Evolutionary conservation across 257 asterid genomes (phyloP), one percentile per base, ranked within the genome.

Genomic region (Phtheirospermum japonicum): DNA sequence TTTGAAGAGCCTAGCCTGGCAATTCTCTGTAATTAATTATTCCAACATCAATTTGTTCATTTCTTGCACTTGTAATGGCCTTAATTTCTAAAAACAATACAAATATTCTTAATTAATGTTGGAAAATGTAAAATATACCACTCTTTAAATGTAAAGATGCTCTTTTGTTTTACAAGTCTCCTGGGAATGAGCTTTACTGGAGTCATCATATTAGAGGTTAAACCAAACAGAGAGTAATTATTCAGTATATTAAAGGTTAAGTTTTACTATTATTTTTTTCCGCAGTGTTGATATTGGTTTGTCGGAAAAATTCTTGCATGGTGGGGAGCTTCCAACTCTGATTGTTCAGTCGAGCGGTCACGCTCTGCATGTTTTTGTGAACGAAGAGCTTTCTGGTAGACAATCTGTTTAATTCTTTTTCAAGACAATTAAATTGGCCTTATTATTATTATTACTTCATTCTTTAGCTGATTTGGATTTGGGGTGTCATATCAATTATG

Each of bases 321-420:
- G 87, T 2, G 94, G 95, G 45, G 77, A 92, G 73, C 93, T 71
- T 61, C 99, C 99, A 9, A 74, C 85, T 42, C 93, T 92, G 61
- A 61, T 84, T 31, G 93, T 87, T 61, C 82, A 83, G 63, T 89
- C 99, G 10, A 66, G 81, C 2, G 99, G 97, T 20, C 96, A 87
- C 26, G 87, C 96, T 6, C 69, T 93, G 73, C 97, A 83, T 54
- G 88, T 93, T 64, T 87, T 86, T 68, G 77, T 89, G 56, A 93
- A 93, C 59, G 97, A 94, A 65, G 82, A 85, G 72, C 96, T 89
- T 69, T 88, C 95, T 54, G 98, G 98, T 91, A 82, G 59, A 48
- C 54, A 42, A 42, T 18, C 9, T 14, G 14, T 19, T 7, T 6
- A 48, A n/a, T 5, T 2, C 2, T 48, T 17, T 16, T 18, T 2